Base-by-base conservation (phyloP, 179 eudicot genomes). In the Sideroxylon spinosum region DNA sequence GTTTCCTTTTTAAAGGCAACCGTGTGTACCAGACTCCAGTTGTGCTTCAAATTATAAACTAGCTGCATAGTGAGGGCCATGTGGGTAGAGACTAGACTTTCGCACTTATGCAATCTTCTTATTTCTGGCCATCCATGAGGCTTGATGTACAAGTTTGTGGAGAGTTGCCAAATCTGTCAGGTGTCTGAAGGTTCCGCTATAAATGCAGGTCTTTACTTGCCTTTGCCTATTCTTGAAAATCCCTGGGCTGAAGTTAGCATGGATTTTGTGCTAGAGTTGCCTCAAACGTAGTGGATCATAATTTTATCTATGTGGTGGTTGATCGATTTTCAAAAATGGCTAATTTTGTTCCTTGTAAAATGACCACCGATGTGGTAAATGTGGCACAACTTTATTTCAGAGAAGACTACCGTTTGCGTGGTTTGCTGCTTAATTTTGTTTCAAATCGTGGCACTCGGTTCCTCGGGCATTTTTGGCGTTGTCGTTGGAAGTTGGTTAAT, bases 191-290 rank as follows among this genome's bases (percentile, higher is more conserved):
- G 67, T 1, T 22, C 11, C 0, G 29, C 67, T 1, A 62, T 16
- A 3, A 62, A 23, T 17, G n/a, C 53, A 12, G 60, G 67, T 12
- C 29, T 55, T 3, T 65, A 62, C 7, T 26, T 76, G 1, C 68
- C 80, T 0, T 23, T 76, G 0, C 78, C 80, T 0, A 29, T 73
- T 7, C 77, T 69, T 0, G 13, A 10, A 29, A 11, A 13, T 0
- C 84, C 66, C 2, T 73, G 70, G 75, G 28, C 29, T 1, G 75
- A 78, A 13, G n/a, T 82, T 7, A 73, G 75, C 64, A 82, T 78
- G 79, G 72, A 78, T 44, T 82, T 82, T 44, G 19, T 74, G 14
- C 7, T 78, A 14, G 85, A 75, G 0, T 17, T 75, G 6, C 83
- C 77, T 0, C 19, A 26, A 67, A 81, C 28, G 0, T 19, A 29